phyloP scores from a whole-genome alignment of 2,329 filamentous ascomycete genomes.

The Aspergillus candidus region DNA sequence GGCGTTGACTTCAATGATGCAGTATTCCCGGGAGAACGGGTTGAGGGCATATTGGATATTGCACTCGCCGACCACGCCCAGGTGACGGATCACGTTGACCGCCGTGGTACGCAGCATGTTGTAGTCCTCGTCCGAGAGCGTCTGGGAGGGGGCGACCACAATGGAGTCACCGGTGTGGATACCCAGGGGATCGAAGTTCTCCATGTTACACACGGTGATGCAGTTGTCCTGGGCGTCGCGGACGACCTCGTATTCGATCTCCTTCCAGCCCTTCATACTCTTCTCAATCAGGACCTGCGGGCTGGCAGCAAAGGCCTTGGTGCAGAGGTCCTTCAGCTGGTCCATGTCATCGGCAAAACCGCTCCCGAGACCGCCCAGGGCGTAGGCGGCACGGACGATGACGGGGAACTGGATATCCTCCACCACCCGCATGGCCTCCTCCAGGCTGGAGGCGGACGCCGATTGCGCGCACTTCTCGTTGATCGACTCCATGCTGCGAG shows the following conservation, averaged over 20 bases:
- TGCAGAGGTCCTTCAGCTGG: conserved; percentile 80
- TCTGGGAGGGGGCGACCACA: conserved; percentile 94
- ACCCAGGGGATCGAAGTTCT: conserved; percentile 97
- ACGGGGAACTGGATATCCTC: conserved; percentile 92
- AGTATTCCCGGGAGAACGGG: conserved; percentile 91
- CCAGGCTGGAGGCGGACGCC: conserved; percentile 78
- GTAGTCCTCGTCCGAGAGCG: conserved; percentile 94
- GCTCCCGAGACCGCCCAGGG: conserved; percentile 87
- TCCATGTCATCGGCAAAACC: conserved; percentile 87
- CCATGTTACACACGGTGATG: conserved; percentile 99
- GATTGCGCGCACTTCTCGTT: conserved; percentile 97
- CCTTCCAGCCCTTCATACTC: conserved; percentile 99
- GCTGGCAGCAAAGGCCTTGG: conserved; percentile 89
- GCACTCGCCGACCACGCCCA: conserved; percentile 96
- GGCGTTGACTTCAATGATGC: conserved; percentile 98
- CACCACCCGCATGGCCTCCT: conserved; percentile 83
- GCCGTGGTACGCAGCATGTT: conserved; percentile 98
- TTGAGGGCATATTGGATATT: conserved; percentile 99
- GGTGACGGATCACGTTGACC: conserved; percentile 92
- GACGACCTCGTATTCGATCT: conserved; percentile 98
- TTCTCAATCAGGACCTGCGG: conserved; percentile 95
- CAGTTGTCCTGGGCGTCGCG: conserved; percentile 95
- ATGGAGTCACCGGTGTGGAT: conserved; percentile 98
- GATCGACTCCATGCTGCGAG: conserved; percentile 96
- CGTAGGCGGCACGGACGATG: conserved; percentile 94